Conservation (phyloP, 2,329 filamentous ascomycete species). For the Epichloe baconii region DNA sequence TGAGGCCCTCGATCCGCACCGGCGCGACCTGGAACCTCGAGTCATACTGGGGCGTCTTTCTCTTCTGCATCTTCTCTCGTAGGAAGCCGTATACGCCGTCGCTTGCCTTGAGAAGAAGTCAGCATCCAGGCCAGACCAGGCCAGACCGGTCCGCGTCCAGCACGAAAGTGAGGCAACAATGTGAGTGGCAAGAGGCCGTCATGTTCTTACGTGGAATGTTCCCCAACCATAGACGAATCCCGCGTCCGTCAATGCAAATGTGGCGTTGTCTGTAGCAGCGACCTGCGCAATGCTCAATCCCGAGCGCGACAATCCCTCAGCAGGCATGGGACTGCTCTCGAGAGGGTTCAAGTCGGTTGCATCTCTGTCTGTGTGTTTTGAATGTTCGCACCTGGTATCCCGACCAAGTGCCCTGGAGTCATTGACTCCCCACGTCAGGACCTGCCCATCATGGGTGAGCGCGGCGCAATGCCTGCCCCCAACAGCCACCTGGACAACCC, state of each 20-base stretch:
- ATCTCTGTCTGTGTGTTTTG: constrained; percentile 25
- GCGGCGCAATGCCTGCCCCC: constrained; percentile 53
- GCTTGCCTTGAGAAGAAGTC: constrained; percentile 2
- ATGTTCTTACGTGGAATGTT: constrained; percentile 47
- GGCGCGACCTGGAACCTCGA: constrained; percentile 18
- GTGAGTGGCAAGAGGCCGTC: not conserved
- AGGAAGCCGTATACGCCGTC: constrained; percentile 7
- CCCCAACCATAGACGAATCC: constrained; percentile 67
- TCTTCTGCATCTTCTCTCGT: constrained; percentile 18
- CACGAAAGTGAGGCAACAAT: not conserved
- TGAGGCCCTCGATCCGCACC: constrained; percentile 37
- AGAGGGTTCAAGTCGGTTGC: constrained; percentile 38
- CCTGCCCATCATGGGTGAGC: constrained; percentile 47
- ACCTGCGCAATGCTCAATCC: constrained; percentile 45
- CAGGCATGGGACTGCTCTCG: constrained; percentile 38
- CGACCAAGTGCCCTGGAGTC: constrained; percentile 51
- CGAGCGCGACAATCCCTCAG: constrained; percentile 33
- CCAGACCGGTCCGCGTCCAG: no score
- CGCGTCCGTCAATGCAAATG: constrained; percentile 55
- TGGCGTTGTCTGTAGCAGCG: constrained; percentile 50
- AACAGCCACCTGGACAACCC: constrained; percentile 46
- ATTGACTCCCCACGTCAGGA: constrained; percentile 56
- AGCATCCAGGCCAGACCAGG: not conserved
- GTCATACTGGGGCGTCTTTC: constrained; percentile 18
- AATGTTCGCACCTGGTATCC: constrained; percentile 34